Conservation (phyloP, 176 grass and related monocot species). For the Olyra latifolia region DNA sequence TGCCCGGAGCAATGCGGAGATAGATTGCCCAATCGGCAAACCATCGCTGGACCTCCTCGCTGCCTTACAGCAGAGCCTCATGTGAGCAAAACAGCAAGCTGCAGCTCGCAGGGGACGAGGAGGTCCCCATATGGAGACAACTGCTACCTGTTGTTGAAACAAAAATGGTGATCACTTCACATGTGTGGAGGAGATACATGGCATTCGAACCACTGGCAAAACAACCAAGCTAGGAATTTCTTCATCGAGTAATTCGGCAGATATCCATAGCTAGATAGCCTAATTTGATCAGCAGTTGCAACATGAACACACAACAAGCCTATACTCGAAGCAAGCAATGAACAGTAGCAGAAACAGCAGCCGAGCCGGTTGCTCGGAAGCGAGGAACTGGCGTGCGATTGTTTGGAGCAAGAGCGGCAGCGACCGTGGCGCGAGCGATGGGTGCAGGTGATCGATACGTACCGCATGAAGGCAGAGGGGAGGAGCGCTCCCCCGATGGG, state of each 20-base stretch:
- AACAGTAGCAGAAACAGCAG: background rate
- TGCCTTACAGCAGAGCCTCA: conserved; percentile 4
- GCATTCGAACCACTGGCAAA: background rate
- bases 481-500: background rate
- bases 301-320: background rate
- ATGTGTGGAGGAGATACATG: background rate
- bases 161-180: background rate
- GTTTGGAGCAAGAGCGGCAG: too few relatives aligned
- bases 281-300: background rate
- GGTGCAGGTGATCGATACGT: background rate
- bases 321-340: background rate
- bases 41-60: conserved; percentile 15
- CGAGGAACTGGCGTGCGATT: background rate
- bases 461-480: conserved; percentile 21
- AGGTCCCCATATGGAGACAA: conserved; percentile 35
- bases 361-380: too few relatives aligned
- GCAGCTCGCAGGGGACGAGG: background rate
- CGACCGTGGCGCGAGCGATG: background rate
- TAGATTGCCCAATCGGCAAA: conserved; percentile 14
- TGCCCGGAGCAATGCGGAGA: conserved; percentile 13
- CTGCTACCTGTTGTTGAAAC: conserved; percentile 11
- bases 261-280: background rate
- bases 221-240: background rate
- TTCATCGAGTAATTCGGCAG: background rate
- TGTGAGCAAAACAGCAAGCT: conserved; percentile 5